Percentiles rank a stretch among this genome's conserved stretches.
Conservation (phyloP, 2,329 filamentous ascomycete species). For the Leptographium flavum region DNA sequence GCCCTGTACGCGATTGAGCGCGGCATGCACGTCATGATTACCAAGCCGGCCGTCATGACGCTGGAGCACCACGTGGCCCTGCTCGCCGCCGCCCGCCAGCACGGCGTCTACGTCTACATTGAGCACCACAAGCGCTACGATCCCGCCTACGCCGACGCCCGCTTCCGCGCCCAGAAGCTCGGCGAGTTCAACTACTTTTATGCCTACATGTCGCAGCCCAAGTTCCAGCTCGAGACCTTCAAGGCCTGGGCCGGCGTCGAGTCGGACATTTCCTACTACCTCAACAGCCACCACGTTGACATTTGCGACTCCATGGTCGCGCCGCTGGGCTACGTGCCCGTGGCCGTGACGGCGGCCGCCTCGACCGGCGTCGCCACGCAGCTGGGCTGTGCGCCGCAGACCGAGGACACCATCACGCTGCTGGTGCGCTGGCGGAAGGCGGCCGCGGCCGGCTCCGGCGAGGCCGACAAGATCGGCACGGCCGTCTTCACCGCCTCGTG, state of each 20-base stretch:
- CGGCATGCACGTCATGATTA: constrained; percentile 80
- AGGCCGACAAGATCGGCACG: constrained; percentile 58
- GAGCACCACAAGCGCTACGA: constrained; percentile 97
- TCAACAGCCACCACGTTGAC: constrained; percentile 91
- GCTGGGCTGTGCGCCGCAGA: constrained; percentile 64
- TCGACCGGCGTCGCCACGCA: constrained; percentile 65
- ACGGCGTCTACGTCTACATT: constrained; percentile 79
- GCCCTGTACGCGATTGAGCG: constrained; percentile 83
- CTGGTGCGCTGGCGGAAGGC: constrained; percentile 82
- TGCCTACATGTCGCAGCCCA: constrained; percentile 89
- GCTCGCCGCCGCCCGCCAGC: constrained; percentile 53
- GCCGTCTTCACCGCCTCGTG: constrained; percentile 89
- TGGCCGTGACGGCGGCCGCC: constrained; percentile 63
- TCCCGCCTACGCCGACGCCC: constrained; percentile 80
- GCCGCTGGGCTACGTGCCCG: constrained; percentile 54
- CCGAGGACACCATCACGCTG: constrained; percentile 87
- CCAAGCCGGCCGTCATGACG: constrained; percentile 82
- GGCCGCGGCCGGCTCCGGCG: no score
- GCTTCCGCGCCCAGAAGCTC: constrained; percentile 57
- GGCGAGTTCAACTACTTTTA: constrained; percentile 99
- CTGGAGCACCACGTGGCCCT: constrained; percentile 68
- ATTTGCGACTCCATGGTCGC: constrained; percentile 86
- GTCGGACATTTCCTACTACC: constrained; percentile 89
- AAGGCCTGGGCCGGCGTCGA: constrained; percentile 87
- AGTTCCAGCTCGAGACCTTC: constrained; percentile 86